Base-by-base conservation (phyloP, 1,284 basidiomycete genomes). In the Phellinidium pouzarii region DNA sequence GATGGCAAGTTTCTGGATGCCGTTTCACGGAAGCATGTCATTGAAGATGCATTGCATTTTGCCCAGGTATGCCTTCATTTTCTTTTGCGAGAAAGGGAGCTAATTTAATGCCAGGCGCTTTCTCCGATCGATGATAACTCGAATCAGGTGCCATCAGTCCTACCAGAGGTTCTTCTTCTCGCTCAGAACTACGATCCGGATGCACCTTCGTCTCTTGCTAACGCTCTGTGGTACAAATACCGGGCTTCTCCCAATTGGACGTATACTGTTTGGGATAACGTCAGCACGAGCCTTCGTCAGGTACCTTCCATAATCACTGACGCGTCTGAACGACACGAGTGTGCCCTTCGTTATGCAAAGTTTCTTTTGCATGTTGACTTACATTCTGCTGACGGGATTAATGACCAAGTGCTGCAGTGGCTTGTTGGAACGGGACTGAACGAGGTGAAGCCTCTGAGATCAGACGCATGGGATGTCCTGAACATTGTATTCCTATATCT, bases 201-300 rank as follows among this genome's bases (percentile, higher is more conserved):
- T 52, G 81, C 80, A 2, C 76, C 84, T 1, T 80, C 80, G 1
- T 74, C 77, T 45, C 76, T 89, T n/a, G 85, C 84, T 0, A 85
- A 84, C 62, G 71, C 76, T 52, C 67, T 91, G 22, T 88, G 86
- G 86, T 83, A 86, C 66, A 85, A 87, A 62, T 90, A 88, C 61
- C 77, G 82, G 36, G 77, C 76, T 3, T 79, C 83, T 0, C 62
- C 68, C 8, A 76, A 86, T 57, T 90, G 87, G 87, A 83, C 77
- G 1, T 83, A 78, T 76, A 82, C 81, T 58, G 83, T 85, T 7
- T 88, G 88, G 85, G 85, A 90, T 59, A 87, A 86, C 60, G 79
- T 81, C 1, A 71, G 91, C 44, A 78, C 82, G 4, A 82, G 80
- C 52, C 68, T 90, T 40, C 79, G 79, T 40, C 82, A 85, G 63